Evolutionary conservation across 257 asterid genomes (phyloP).

Genomic region (Solanum dulcamara): DNA sequence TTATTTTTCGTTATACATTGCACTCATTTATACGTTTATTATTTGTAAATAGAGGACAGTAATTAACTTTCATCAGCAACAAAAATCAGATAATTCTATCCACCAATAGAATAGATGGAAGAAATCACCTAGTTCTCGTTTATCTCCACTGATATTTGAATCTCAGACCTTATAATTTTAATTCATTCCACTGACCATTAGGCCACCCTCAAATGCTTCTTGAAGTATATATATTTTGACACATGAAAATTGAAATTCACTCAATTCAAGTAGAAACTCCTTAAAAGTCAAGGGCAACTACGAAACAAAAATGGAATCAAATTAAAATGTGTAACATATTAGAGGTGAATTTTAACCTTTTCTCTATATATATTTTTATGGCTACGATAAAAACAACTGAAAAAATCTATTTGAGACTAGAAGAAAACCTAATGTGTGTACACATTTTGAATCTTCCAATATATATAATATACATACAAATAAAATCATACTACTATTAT

Average conservation of each 20-base stretch:
- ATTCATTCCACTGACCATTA: background rate
- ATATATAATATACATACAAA: background rate
- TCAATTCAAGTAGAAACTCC: background rate
- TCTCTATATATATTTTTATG: background rate
- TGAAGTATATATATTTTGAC: background rate
- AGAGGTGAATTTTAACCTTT: background rate
- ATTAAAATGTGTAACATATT: background rate
- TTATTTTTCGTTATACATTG: too few relatives aligned
- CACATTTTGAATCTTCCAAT: background rate
- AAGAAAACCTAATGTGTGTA: background rate
- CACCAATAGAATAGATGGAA: too few relatives aligned
- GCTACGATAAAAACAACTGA: background rate
- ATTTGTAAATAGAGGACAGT: background rate
- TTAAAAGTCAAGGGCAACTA: background rate
- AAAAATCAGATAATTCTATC: too few relatives aligned
- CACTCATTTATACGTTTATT: too few relatives aligned
- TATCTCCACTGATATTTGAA: too few relatives aligned
- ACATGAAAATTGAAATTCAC: background rate
- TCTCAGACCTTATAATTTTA: too few relatives aligned
- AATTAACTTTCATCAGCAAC: too few relatives aligned
- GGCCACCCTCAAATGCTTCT: background rate
- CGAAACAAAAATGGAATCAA: background rate
- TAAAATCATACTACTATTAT: background rate
- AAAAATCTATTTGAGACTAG: background rate
- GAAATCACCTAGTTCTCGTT: too few relatives aligned